phyloP scores from a whole-genome alignment of 2,329 filamentous ascomycete genomes.

The Aspergillus felis region DNA sequence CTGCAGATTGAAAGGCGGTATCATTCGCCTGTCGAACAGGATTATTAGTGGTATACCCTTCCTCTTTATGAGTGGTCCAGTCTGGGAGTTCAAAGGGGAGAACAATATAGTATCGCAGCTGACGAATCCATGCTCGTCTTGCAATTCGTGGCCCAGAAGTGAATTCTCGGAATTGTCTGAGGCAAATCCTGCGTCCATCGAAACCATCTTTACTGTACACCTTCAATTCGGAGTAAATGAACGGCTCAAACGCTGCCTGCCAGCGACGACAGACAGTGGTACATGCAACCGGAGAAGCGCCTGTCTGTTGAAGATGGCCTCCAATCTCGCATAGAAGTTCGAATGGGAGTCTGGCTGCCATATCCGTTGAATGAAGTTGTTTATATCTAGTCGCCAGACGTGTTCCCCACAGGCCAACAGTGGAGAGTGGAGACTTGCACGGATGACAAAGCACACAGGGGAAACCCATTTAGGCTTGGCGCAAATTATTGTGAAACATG shows the following conservation, averaged over 20 bases:
- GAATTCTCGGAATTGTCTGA: conserved; percentile 6
- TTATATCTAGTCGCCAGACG: no score
- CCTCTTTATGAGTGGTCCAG: conserved; percentile 4
- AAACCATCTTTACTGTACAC: conserved; percentile 10
- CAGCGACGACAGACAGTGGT: conserved; percentile 11
- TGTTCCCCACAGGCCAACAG: no score
- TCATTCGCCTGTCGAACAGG: conserved; percentile 9
- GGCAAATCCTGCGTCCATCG: conserved; percentile 2
- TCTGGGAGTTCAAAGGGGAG: conserved; percentile 8
- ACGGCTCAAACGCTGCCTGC: conserved; percentile 9
- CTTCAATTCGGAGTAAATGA: conserved; percentile 7
- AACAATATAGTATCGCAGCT: conserved; percentile 7
- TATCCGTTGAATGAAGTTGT: not conserved
- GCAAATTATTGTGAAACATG: no score
- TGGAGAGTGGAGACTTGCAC: no score
- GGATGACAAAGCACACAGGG: no score
- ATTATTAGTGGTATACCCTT: conserved; percentile 7
- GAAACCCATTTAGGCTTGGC: no score
- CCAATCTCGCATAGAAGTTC: not conserved
- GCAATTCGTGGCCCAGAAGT: conserved; percentile 3
- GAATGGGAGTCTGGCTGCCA: not conserved
- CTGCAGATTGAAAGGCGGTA: conserved; percentile 4
- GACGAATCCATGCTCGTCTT: conserved; percentile 4
- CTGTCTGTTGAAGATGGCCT: not conserved
- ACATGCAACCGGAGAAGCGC: not conserved